phyloP scores from a whole-genome alignment of 768 basidiomycete species.

The Tylopilus sp. region DNA sequence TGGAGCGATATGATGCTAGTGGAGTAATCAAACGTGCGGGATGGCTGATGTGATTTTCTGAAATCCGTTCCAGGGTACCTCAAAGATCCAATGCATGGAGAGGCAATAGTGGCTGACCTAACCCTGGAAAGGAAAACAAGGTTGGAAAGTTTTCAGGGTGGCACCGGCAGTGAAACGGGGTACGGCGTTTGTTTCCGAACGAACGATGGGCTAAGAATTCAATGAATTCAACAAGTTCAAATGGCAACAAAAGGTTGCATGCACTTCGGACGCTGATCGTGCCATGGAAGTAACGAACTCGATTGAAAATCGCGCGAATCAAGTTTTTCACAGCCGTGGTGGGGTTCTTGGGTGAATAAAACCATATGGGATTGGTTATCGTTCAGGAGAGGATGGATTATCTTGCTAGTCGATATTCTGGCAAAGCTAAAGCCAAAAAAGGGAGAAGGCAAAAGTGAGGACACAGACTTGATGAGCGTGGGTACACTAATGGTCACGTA shows the following conservation, averaged over 20 bases:
- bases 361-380: not conserved
- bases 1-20: slow-evolving; percentile 2
- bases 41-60: not conserved
- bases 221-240: too few species aligned
- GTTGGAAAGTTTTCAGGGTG: not conserved
- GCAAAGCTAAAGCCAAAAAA: not conserved
- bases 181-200: not conserved
- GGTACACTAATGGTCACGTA: not conserved
- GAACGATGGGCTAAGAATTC: not conserved
- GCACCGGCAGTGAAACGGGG: not conserved
- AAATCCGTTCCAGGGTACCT: too few species aligned
- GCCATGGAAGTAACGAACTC: not conserved
- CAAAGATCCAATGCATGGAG: not conserved
- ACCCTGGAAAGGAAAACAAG: not conserved
- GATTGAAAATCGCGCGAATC: slow-evolving; percentile 1
- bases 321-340: not conserved
- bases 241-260: not conserved
- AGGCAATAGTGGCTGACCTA: not conserved
- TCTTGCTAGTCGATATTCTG: not conserved
- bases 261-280: not conserved
- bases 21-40: too few species aligned
- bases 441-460: not conserved
- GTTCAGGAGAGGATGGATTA: not conserved
- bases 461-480: not conserved
- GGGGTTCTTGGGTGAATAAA: not conserved